Percentiles rank a stretch among this genome's conserved stretches.
phyloP scores from a whole-genome alignment of 2,329 filamentous ascomycete genomes.

The Sporothrix protearum region DNA sequence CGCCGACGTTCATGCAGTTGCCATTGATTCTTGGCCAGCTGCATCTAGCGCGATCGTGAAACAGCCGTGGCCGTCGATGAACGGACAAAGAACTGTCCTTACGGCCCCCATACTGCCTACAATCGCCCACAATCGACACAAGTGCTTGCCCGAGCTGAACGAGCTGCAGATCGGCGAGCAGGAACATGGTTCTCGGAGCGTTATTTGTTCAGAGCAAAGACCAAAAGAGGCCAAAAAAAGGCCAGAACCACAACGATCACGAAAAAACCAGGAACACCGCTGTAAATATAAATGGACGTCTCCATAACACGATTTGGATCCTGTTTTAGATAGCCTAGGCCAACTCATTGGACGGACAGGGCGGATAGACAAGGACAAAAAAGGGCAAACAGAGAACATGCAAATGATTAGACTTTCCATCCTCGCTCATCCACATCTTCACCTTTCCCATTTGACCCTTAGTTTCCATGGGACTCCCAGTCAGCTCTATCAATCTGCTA shows the following conservation, averaged over 20 bases:
- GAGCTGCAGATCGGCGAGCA: conserved; percentile 7
- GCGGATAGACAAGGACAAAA: not conserved
- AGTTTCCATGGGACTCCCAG: not conserved
- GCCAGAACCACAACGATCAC: not conserved
- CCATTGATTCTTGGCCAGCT: not conserved
- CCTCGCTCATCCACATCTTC: not conserved
- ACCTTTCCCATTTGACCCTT: not conserved
- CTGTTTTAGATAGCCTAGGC: not conserved
- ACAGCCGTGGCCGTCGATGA: not conserved
- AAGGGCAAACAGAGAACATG: not conserved
- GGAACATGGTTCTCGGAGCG: not conserved
- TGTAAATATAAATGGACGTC: not conserved
- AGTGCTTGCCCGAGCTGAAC: not conserved
- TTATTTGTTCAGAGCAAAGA: not conserved
- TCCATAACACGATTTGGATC: conserved; percentile 6
- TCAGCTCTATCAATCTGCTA: not conserved
- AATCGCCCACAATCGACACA: not conserved
- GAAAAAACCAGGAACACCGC: not conserved
- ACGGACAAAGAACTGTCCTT: not conserved
- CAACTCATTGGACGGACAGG: not conserved
- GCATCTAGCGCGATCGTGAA: conserved; percentile 11
- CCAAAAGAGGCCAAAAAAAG: not conserved
- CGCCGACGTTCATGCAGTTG: not conserved
- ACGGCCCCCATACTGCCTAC: not conserved
- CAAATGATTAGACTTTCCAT: not conserved